phyloP scores from a whole-genome alignment of 805 yeast genomes.

The Ogataea thermomethanolica region DNA sequence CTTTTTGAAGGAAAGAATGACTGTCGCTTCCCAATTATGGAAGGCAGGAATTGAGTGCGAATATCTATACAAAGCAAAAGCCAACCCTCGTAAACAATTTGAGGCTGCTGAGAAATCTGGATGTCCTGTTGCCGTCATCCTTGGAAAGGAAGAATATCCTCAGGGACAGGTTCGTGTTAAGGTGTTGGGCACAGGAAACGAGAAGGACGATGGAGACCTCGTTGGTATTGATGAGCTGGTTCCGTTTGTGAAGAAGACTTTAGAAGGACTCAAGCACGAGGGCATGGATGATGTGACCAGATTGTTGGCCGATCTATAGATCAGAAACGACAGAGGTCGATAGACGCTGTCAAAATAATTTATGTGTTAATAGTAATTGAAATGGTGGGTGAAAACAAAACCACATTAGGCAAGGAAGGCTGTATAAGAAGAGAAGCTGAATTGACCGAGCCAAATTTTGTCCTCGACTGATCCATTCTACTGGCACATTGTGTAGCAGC shows the following conservation, averaged over 20 bases:
- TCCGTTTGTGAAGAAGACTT: constrained; percentile 38
- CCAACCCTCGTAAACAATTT: constrained; percentile 92
- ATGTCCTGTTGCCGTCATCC: constrained; percentile 82
- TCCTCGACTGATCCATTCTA: no score
- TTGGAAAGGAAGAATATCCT: constrained; percentile 91
- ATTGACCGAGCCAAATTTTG: background rate
- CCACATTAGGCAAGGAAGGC: constrained; percentile 3
- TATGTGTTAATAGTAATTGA: constrained; percentile 6
- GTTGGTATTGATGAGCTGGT: constrained; percentile 62
- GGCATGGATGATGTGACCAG: constrained; percentile 66
- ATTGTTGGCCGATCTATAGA: constrained; percentile 51
- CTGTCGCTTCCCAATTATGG: constrained; percentile 81
- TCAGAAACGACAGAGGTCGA: constrained; percentile 3
- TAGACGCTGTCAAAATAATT: constrained; percentile 4
- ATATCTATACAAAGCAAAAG: constrained; percentile 87
- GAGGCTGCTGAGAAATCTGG: constrained; percentile 97
- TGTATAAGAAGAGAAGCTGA: constrained; percentile 6
- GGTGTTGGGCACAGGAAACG: constrained; percentile 78
- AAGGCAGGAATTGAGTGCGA: constrained; percentile 84
- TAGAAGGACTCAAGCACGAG: constrained; percentile 39
- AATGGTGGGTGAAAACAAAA: constrained; percentile 5
- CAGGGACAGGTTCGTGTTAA: constrained; percentile 83
- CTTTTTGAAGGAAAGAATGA: constrained; percentile 87
- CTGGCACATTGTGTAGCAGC: background rate
- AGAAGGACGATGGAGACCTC: constrained; percentile 80